A percentile compares a stretch with the other conserved stretches of the same genome.
Evolutionary conservation across 2,329 filamentous ascomycete species (phyloP).

Genomic region (Cladosporium sphaerospermum): DNA sequence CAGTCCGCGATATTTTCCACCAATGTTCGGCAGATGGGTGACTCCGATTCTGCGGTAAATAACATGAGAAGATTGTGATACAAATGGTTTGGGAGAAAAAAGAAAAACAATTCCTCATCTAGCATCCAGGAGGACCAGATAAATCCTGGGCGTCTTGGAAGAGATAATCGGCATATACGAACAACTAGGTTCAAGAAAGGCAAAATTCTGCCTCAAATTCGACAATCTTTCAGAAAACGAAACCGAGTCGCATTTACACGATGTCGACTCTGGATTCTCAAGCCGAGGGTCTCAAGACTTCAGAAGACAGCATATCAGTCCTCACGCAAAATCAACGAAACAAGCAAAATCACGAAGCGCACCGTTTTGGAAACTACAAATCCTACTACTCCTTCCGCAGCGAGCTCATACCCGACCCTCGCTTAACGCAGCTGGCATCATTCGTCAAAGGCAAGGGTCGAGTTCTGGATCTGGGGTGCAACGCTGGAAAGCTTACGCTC

Average conservation of each 20-base stretch:
- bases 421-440: neutral
- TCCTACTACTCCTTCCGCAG: slow-evolving; percentile 9
- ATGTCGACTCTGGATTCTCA: neutral
- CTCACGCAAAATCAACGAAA: slow-evolving; percentile 1
- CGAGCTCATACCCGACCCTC: slow-evolving; percentile 6
- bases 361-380: slow-evolving; percentile 7
- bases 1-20: neutral
- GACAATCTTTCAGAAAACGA: too few species aligned
- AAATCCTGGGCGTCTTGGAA: neutral
- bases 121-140: neutral
- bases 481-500: slow-evolving; percentile 5
- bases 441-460: neutral
- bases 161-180: neutral
- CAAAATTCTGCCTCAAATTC: too few species aligned
- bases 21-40: too few species aligned
- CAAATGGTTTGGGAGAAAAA: neutral
- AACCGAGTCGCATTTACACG: too few species aligned
- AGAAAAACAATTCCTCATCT: neutral
- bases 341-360: slow-evolving; percentile 3
- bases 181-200: neutral
- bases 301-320: neutral
- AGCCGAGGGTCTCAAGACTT: neutral
- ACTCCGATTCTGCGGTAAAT: neutral
- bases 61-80: neutral
- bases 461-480: slow-evolving; percentile 4